Evolutionary conservation across 306 rosid species (phyloP), one percentile per base, ranked within the genome.

Genomic region (Glycine tomentella): DNA sequence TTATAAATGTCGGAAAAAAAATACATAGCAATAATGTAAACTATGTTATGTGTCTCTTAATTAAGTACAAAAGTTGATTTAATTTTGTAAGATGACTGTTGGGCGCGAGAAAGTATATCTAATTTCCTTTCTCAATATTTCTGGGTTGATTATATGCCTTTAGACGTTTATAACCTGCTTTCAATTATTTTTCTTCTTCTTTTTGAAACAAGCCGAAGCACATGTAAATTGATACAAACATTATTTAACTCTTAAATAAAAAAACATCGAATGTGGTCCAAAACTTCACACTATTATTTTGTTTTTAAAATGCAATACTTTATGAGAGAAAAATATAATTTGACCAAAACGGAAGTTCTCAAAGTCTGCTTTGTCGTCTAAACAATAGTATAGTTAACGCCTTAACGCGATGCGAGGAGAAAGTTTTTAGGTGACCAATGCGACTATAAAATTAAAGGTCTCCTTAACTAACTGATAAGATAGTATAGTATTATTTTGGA

Each of bases 301-400:
- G 2, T 5, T 55, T 55, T 55, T 5, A 55, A 55, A n/a, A 55
- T n/a, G 69, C 2, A 31, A 9, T 59, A 31, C 36, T 59, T 59
- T 0, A 59, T 31, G 3, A 2, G 46, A 64, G 12, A 64, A 64
- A 12, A 2, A 64, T 13, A 8, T 10, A 16, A 57, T 59, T 42
- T 48, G 70, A 34, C 80, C 13, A 33, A 49, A 76, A 34, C 8
- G 9, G 8, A 59, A 48, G 50, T 69, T 69, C 33, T 9, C 51
- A 49, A 58, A 71, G 64, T 59, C 67, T 78, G 66, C 11, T 40
- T 67, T 78, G 75, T 67, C 15, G 81, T 64, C 49, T 79, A 70
- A 34, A 69, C 62, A 62, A 33, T 31, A 57, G 16, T 5, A 25
- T 25, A 15, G 57, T 4, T 45, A 40, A 25, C 45, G 16, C 68